Base-by-base conservation (phyloP, 2,329 filamentous ascomycete genomes). In the Stachybotrys echinatus region DNA sequence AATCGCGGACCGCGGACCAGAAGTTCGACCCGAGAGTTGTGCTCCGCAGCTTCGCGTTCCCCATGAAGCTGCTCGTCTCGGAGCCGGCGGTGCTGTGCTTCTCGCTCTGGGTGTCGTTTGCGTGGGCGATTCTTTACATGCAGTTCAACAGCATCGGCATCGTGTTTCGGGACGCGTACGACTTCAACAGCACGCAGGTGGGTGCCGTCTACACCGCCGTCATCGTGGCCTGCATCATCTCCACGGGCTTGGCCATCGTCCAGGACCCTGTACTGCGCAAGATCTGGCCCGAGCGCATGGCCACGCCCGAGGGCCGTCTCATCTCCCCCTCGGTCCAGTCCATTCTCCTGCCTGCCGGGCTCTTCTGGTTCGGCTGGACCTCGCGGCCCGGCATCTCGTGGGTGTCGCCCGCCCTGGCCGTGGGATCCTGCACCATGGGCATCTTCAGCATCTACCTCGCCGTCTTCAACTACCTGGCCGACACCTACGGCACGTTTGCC, bases 301-400 rank as follows among this genome's bases (percentile, higher is more conserved):
- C 52, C 1, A 68, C 62, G 3, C 82, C 84, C 0, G 85, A 88
- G 59, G 79, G 76, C 0, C 73, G 85, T 1, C 67, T 89, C 0
- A 83, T 84, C 57, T 84, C 85, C 52, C 73, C 80, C 3, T 87
- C 84, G 59, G 64, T 85, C 4, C 77, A 85, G 54, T 82, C 80
- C 8, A 72, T 77, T 0, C 71, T 86, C 1, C 71, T 88, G 47
- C 85, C 85, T 0, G 75, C 81, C 4, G 84, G 85, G 0, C 66
- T 87, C 1, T 85, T 88, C 67, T 87, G 84, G 83, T 87, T 88
- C 55, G 83, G 83, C 10, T 86, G 84, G 79, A 82, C 81, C 0
- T 76, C 76, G 0, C 76, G 47, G 1, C 66, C 54, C 50, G 66
- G 63, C 0, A 68, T 83, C 1, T 79, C 75, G 43, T 89, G 85